These are phyloP conservation scores for Platanus orientalis DNA, from an alignment of 164 flowering plant species.

Conservation along the genomic window DNA sequence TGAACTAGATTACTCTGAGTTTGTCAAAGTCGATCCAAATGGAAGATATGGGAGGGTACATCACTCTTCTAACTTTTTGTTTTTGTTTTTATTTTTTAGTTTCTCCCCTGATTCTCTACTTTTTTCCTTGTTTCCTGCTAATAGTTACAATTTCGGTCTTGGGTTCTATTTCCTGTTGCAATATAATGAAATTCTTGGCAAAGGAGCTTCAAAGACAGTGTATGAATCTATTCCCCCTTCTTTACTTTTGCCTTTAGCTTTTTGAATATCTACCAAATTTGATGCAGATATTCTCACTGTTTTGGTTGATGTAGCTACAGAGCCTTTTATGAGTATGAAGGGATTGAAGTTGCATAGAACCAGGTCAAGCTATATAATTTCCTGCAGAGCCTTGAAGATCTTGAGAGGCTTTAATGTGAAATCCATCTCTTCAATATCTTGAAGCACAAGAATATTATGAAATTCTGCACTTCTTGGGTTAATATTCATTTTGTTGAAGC, in stretches of 20 bases:
- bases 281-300: no score
- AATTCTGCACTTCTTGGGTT: constrained; percentile 94
- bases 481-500: no score
- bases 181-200: constrained; percentile 88
- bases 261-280: not conserved
- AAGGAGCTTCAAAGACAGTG: constrained; percentile 97
- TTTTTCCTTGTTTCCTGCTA: not conserved
- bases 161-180: constrained; percentile 30
- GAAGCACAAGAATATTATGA: constrained; percentile 90
- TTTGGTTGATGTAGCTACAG: constrained; percentile 67
- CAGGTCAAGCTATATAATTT: constrained; percentile 89
- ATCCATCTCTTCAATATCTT: constrained; percentile 89
- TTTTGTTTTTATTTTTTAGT: no score
- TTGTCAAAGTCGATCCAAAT: constrained; percentile 92
- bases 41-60: no score
- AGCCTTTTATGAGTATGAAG: constrained; percentile 96
- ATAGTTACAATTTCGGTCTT: not conserved
- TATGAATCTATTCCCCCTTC: constrained; percentile 25
- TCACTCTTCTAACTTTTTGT: no score
- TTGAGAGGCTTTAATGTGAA: constrained; percentile 86
- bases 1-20: constrained; percentile 49
- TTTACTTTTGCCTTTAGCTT: no score
- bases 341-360: constrained; percentile 98
- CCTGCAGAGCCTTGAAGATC: no score
- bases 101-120: not conserved